Percentiles rank a stretch among this genome's conserved stretches.
Evolutionary conservation across 2,329 filamentous ascomycete species (phyloP).

Genomic region (Neophaeococcomyces mojaviensis): DNA sequence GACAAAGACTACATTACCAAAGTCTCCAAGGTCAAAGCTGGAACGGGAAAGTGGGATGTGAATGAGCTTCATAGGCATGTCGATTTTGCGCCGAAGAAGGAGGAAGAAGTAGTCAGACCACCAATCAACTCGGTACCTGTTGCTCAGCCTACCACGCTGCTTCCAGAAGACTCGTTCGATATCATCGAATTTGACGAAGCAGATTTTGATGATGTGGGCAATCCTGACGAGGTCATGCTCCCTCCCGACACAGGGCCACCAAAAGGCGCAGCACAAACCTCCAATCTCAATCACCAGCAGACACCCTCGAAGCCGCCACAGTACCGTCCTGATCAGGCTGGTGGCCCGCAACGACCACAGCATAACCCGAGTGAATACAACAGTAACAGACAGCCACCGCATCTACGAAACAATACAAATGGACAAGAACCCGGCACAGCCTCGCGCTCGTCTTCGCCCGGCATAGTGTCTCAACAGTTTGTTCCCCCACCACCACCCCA

Average conservation of each 20-base stretch:
- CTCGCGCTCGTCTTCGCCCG: conserved; percentile 17
- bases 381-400: conserved; percentile 10
- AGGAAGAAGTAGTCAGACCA: conserved; percentile 38
- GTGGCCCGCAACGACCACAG: neutral
- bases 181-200: conserved; percentile 63
- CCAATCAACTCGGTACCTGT: conserved; percentile 17
- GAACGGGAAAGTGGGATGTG: conserved; percentile 69
- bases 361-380: neutral
- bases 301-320: conserved; percentile 19
- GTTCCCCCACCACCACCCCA: conserved; percentile 6
- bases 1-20: conserved; percentile 89
- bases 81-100: conserved; percentile 59
- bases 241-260: conserved; percentile 27
- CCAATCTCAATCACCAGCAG: neutral
- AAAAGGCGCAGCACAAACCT: neutral
- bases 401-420: neutral
- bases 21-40: conserved; percentile 81
- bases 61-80: conserved; percentile 73
- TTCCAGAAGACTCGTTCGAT: conserved; percentile 29
- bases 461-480: conserved; percentile 16
- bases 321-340: neutral
- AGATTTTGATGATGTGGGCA: conserved; percentile 65
- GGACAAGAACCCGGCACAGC: conserved; percentile 2
- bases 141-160: conserved; percentile 18
- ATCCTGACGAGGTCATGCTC: conserved; percentile 69